Conservation (phyloP, 768 basidiomycete genomes). For the Suillus spraguei region DNA sequence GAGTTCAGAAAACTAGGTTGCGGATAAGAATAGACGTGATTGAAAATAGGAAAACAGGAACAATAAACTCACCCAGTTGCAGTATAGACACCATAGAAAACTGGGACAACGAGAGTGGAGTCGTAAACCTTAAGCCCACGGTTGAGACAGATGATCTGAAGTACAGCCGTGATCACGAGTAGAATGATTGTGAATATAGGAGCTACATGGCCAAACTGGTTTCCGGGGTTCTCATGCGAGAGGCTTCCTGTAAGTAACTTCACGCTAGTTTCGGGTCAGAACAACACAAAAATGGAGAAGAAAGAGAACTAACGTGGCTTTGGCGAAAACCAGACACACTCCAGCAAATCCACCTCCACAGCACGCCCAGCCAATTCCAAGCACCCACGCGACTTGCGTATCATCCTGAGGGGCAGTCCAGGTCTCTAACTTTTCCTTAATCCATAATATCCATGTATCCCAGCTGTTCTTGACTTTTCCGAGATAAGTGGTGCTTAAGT, state of each 20-base stretch:
- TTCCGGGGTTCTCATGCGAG: slow-evolving; percentile 81
- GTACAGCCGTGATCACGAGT: slow-evolving; percentile 71
- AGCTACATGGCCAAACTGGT: slow-evolving; percentile 82
- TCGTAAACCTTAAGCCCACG: slow-evolving; percentile 89
- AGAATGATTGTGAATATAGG: slow-evolving; percentile 74
- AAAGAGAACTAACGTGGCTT: slow-evolving; percentile 31
- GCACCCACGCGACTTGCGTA: slow-evolving; percentile 83
- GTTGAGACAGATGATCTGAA: slow-evolving; percentile 92
- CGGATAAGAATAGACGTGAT: slow-evolving; percentile 13
- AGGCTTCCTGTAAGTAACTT: slow-evolving; percentile 76
- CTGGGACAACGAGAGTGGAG: slow-evolving; percentile 88
- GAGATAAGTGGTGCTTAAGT: slow-evolving; percentile 27
- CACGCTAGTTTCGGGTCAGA: slow-evolving; percentile 49
- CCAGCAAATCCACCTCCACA: slow-evolving; percentile 91
- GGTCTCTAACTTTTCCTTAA: slow-evolving; percentile 64
- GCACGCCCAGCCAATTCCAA: slow-evolving; percentile 94
- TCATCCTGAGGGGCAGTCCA: slow-evolving; percentile 85
- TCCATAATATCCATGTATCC: slow-evolving; percentile 49
- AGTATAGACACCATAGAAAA: slow-evolving; percentile 94
- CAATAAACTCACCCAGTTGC: slow-evolving; percentile 63
- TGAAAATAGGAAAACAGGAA: neutral
- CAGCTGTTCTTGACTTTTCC: slow-evolving; percentile 43
- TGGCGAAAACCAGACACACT: slow-evolving; percentile 85
- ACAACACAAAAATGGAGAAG: slow-evolving; percentile 9
- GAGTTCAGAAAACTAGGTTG: slow-evolving; percentile 58